Conservation (phyloP, 2,329 filamentous ascomycete genomes). For the Talaromyces verruculosus region DNA sequence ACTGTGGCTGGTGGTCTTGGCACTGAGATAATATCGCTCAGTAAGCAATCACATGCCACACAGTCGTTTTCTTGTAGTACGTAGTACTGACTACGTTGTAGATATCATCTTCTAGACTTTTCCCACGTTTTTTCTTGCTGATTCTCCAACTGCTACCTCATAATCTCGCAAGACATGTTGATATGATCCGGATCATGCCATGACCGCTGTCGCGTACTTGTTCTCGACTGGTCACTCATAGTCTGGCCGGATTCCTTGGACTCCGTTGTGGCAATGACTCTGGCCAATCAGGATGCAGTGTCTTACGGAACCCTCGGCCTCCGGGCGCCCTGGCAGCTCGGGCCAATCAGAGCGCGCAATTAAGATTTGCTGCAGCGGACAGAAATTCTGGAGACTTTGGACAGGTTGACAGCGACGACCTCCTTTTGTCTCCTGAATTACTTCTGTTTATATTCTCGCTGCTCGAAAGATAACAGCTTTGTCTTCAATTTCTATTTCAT, state of each 20-base stretch:
- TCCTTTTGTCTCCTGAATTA: conserved; percentile 3
- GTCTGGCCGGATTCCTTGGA: conserved; percentile 14
- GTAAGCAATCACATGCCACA: conserved; percentile 12
- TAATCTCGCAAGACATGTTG: not conserved
- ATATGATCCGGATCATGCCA: not conserved
- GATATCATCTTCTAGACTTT: not conserved
- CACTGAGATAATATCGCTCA: not conserved
- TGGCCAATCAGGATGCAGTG: conserved; percentile 12
- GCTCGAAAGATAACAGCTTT: not conserved
- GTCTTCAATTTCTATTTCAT: not conserved
- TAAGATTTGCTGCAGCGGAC: not conserved
- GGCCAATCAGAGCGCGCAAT: not conserved
- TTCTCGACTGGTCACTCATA: not conserved
- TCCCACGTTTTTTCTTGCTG: not conserved
- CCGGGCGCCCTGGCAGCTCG: not conserved
- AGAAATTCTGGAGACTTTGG: conserved; percentile 12
- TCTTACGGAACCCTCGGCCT: conserved; percentile 6
- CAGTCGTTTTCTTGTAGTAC: not conserved
- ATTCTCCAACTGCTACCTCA: not conserved
- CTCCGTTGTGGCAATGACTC: not conserved
- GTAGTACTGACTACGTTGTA: not conserved
- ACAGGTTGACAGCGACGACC: not conserved
- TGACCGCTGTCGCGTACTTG: not conserved
- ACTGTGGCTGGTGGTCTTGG: conserved; percentile 15
- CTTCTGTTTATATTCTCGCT: not conserved